These are phyloP conservation scores for Mycena maculata DNA, from an alignment of 768 basidiomycete species.

Conservation along the genomic window DNA sequence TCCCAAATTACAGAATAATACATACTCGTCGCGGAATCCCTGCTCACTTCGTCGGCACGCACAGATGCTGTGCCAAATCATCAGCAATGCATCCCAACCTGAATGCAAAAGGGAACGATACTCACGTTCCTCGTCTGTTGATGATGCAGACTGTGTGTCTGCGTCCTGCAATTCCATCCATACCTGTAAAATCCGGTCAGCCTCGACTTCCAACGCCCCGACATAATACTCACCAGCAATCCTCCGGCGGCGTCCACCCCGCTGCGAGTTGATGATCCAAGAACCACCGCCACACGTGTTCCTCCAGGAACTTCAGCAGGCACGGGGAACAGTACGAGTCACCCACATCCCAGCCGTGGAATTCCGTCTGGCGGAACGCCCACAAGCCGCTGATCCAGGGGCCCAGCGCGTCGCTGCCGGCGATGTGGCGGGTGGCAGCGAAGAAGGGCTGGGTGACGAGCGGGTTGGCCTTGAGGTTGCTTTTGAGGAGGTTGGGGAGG, in stretches of 20 bases:
- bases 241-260: conserved; percentile 23
- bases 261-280: conserved; percentile 20
- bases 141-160: conserved; percentile 2
- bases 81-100: neutral
- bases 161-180: conserved; percentile 26
- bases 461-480: neutral
- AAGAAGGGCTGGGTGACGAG: neutral
- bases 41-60: conserved; percentile 16
- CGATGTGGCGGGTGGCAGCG: neutral
- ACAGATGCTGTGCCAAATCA: neutral
- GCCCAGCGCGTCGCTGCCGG: neutral
- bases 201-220: neutral
- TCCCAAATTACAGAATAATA: too few species aligned
- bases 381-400: neutral
- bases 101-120: neutral
- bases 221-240: conserved; percentile 27
- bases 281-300: conserved; percentile 26
- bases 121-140: conserved; percentile 22
- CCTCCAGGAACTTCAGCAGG: conserved; percentile 16
- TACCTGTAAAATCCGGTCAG: conserved; percentile 7
- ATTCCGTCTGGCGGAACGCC: neutral
- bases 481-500: neutral
- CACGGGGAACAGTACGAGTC: conserved; percentile 22
- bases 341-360: neutral
- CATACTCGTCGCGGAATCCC: too few species aligned